These are phyloP conservation scores for Rhodamnia argentea DNA, from an alignment of 345 rosid genomes.

Conservation along the genomic window DNA sequence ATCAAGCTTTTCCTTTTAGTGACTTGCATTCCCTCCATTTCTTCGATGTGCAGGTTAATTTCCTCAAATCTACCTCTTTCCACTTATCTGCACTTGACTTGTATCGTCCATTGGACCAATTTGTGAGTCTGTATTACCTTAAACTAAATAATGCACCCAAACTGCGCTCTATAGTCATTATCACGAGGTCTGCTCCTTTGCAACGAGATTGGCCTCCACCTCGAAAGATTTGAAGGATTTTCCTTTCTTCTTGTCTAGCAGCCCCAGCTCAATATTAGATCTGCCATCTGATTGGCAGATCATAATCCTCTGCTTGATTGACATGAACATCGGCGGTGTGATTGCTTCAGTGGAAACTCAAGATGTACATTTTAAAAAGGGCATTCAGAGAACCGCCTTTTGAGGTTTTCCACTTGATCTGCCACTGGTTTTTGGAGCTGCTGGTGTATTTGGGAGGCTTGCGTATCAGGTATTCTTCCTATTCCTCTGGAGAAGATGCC, in stretches of 20 bases:
- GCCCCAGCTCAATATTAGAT: constrained; percentile 22
- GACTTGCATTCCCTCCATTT: constrained; percentile 5
- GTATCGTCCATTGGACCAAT: constrained; percentile 10
- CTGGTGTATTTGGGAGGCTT: neutral
- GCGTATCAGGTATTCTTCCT: neutral
- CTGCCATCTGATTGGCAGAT: constrained; percentile 2
- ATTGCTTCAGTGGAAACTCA: neutral
- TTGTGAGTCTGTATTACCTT: constrained; percentile 1
- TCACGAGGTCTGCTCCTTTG: constrained; percentile 10
- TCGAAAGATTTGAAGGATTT: constrained; percentile 19
- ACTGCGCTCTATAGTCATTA: constrained; percentile 5
- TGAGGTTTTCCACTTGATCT: neutral
- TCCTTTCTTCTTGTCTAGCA: constrained; percentile 24
- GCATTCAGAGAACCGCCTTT: constrained; percentile 7
- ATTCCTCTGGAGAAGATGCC: constrained; percentile 14
- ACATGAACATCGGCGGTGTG: neutral
- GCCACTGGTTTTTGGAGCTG: neutral
- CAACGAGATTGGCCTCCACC: constrained; percentile 17
- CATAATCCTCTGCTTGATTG: neutral
- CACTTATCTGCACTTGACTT: constrained; percentile 6
- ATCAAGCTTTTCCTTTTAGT: constrained; percentile 4
- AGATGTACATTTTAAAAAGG: constrained; percentile 10
- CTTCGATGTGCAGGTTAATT: constrained; percentile 18
- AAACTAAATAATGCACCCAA: constrained; percentile 20
- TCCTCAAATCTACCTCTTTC: neutral